Evolutionary conservation across 805 yeast genomes (phyloP).

Genomic region (Saccharomyces jurei): DNA sequence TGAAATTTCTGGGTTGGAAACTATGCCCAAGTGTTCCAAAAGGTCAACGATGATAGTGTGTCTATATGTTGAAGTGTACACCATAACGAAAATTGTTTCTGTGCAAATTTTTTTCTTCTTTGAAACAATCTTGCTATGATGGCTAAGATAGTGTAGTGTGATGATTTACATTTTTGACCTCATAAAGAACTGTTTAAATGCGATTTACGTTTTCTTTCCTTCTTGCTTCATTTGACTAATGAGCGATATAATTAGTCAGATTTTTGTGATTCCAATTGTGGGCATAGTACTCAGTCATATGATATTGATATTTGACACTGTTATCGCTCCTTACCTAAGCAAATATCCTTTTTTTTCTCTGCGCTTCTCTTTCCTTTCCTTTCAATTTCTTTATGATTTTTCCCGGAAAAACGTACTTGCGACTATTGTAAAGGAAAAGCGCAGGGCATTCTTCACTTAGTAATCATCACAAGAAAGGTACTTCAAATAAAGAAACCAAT

Average conservation of each 20-base stretch:
- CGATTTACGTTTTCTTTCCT: neutral
- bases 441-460: neutral
- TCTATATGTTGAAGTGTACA: slow-evolving; percentile 10
- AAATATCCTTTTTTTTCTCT: neutral
- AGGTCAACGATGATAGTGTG: slow-evolving; percentile 22
- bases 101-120: no score
- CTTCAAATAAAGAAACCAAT: neutral
- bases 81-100: neutral
- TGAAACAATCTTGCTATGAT: no score
- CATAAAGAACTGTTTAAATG: neutral
- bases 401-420: neutral
- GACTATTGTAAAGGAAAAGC: neutral
- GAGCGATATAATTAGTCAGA: neutral
- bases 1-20: slow-evolving; percentile 8
- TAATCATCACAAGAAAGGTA: neutral
- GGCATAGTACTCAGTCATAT: neutral
- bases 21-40: slow-evolving; percentile 14
- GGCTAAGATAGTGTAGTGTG: neutral
- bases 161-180: neutral
- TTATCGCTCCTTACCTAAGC: neutral
- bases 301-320: neutral
- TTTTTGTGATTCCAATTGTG: neutral
- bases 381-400: neutral
- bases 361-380: neutral
- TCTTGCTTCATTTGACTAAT: neutral